Percentiles rank a stretch among this genome's conserved stretches.
Evolutionary conservation across 2,329 filamentous ascomycete species (phyloP).

Genomic region (Mycosphaerella sp.): DNA sequence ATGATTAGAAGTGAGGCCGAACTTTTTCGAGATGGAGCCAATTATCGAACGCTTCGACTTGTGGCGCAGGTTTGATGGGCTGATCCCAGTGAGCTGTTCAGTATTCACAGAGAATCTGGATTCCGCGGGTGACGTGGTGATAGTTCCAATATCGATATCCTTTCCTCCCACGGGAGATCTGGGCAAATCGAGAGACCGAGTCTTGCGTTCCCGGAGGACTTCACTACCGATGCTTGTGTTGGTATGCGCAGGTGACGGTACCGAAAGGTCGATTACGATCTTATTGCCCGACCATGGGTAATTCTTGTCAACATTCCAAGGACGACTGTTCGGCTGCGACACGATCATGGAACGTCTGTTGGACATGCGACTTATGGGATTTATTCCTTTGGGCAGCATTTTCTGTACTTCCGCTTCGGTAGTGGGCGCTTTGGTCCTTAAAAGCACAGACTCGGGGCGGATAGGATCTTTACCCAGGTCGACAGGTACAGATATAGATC

Average conservation of each 20-base stretch:
- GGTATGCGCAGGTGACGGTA: slow-evolving; percentile 31
- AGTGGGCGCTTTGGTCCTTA: slow-evolving; percentile 28
- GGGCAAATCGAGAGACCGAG: slow-evolving; percentile 26
- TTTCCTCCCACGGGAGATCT: slow-evolving; percentile 19
- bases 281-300: slow-evolving; percentile 41
- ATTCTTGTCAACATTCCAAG: slow-evolving; percentile 46
- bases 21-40: slow-evolving; percentile 33
- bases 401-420: slow-evolving; percentile 31
- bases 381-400: slow-evolving; percentile 31
- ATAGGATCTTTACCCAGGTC: slow-evolving; percentile 24
- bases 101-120: slow-evolving; percentile 29
- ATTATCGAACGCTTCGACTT: slow-evolving; percentile 34
- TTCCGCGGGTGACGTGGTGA: slow-evolving; percentile 17
- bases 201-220: slow-evolving; percentile 25
- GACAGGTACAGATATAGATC: slow-evolving; percentile 31
- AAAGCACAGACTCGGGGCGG: slow-evolving; percentile 28
- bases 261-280: slow-evolving; percentile 38
- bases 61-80: slow-evolving; percentile 26
- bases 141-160: slow-evolving; percentile 32
- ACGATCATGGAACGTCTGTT: slow-evolving; percentile 31
- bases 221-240: slow-evolving; percentile 28
- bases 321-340: slow-evolving; percentile 36
- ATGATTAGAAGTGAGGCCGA: slow-evolving; percentile 24
- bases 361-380: slow-evolving; percentile 30
- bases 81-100: slow-evolving; percentile 31